Percentiles rank a stretch among this genome's conserved stretches.
Evolutionary conservation across 1,284 basidiomycete species (phyloP).

Genomic region (Jaminaea rosea): DNA sequence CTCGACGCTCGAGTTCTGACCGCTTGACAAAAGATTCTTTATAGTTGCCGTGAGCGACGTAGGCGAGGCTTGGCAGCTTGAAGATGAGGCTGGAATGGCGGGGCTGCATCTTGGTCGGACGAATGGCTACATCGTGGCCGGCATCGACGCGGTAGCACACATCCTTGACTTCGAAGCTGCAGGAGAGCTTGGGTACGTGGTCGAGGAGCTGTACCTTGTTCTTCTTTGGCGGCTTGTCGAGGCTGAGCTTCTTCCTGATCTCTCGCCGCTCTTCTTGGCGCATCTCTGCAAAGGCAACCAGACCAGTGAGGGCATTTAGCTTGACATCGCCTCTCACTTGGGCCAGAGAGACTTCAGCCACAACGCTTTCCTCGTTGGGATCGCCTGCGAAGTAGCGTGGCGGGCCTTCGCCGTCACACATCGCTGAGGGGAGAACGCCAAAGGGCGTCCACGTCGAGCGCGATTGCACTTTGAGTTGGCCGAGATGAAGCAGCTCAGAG

Average conservation of each 20-base stretch:
- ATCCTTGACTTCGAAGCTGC: slow-evolving; percentile 17
- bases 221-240: background rate
- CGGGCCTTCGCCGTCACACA: background rate
- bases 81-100: slow-evolving; percentile 13
- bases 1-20: slow-evolving; percentile 16
- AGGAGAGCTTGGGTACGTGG: slow-evolving; percentile 18
- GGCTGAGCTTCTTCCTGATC: background rate
- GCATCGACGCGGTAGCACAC: slow-evolving; percentile 23
- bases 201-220: background rate
- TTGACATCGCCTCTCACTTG: slow-evolving; percentile 18
- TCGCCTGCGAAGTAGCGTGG: slow-evolving; percentile 21
- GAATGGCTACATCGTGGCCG: slow-evolving; percentile 1
- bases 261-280: background rate
- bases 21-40: slow-evolving; percentile 27
- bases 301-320: slow-evolving; percentile 9
- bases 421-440: slow-evolving; percentile 20
- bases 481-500: slow-evolving; percentile 17
- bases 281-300: slow-evolving; percentile 8
- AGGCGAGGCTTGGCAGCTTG: slow-evolving; percentile 17
- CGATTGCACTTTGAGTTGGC: slow-evolving; percentile 11
- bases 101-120: background rate
- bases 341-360: slow-evolving; percentile 19
- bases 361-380: slow-evolving; percentile 35
- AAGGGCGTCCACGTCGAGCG: slow-evolving; percentile 37
- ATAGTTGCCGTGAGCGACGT: slow-evolving; percentile 23